A percentile compares a stretch with the other conserved stretches of the same genome.
Conservation (phyloP, 1,284 basidiomycete species). For the Trametes versicolor region DNA sequence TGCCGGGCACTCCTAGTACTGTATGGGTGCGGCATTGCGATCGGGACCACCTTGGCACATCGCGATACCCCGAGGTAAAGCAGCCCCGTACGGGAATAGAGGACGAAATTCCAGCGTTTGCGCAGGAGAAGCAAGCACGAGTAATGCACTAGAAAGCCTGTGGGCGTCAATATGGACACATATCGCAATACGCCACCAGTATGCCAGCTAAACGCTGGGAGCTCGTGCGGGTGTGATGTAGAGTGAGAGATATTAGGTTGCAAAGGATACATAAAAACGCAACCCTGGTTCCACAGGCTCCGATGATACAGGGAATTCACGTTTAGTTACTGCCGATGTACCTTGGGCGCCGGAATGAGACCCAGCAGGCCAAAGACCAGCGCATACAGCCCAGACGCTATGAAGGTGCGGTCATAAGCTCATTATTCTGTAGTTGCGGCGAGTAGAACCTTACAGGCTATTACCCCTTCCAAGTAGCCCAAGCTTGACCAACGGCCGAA, state of each 20-base stretch:
- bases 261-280: constrained; percentile 33
- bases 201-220: too few relatives aligned
- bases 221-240: background rate
- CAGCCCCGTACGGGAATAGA: too few relatives aligned
- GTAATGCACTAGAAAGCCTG: too few relatives aligned
- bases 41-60: background rate
- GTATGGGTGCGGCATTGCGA: background rate
- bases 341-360: constrained; percentile 66
- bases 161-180: too few relatives aligned
- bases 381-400: constrained; percentile 74
- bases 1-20: too few relatives aligned
- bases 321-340: constrained; percentile 35
- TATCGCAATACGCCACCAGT: too few relatives aligned
- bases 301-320: constrained; percentile 25
- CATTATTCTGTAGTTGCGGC: constrained; percentile 10
- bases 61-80: background rate
- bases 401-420: background rate
- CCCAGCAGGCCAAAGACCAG: constrained; percentile 76
- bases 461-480: constrained; percentile 67
- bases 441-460: constrained; percentile 59
- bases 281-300: constrained; percentile 56
- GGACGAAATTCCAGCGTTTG: too few relatives aligned
- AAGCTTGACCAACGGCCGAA: constrained; percentile 71
- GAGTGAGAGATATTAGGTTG: constrained; percentile 1
- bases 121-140: too few relatives aligned